These are phyloP conservation scores for Inga laurina DNA, from an alignment of 306 rosid species.

Conservation along the genomic window DNA sequence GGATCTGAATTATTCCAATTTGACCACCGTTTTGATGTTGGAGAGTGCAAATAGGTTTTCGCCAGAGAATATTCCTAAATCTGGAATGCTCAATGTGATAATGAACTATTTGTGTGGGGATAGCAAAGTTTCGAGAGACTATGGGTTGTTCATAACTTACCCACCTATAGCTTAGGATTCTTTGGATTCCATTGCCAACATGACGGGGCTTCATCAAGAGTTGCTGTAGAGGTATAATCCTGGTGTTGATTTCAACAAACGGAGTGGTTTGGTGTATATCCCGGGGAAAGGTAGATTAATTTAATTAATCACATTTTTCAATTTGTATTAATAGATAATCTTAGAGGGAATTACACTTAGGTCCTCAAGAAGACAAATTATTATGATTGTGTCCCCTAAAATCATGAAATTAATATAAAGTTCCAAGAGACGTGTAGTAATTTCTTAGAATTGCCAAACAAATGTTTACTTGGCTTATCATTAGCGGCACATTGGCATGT, in stretches of 20 bases:
- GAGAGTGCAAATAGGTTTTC: slow-evolving; percentile 34
- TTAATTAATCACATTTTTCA: neutral
- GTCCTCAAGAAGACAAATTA: no score
- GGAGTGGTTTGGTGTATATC: slow-evolving; percentile 60
- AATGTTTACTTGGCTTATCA: no score
- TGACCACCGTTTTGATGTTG: slow-evolving; percentile 57
- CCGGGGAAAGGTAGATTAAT: slow-evolving; percentile 69
- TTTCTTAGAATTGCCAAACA: no score
- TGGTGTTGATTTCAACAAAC: slow-evolving; percentile 55
- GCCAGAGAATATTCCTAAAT: slow-evolving; percentile 32
- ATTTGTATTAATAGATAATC: no score
- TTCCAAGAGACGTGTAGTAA: no score
- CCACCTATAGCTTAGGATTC: slow-evolving; percentile 55
- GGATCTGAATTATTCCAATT: slow-evolving; percentile 28
- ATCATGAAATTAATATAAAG: no score
- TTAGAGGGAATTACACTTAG: no score
- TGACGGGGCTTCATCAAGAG: slow-evolving; percentile 11
- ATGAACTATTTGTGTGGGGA: slow-evolving; percentile 78
- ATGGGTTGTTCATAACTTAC: slow-evolving; percentile 74
- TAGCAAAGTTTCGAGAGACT: slow-evolving; percentile 43
- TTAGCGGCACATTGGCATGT: no score
- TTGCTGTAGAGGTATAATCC: slow-evolving; percentile 54
- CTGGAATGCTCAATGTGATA: slow-evolving; percentile 40
- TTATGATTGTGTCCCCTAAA: no score
- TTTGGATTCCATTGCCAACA: slow-evolving; percentile 40